Conservation (phyloP, 129 eudicot species). For the Pittosporum tobira region DNA sequence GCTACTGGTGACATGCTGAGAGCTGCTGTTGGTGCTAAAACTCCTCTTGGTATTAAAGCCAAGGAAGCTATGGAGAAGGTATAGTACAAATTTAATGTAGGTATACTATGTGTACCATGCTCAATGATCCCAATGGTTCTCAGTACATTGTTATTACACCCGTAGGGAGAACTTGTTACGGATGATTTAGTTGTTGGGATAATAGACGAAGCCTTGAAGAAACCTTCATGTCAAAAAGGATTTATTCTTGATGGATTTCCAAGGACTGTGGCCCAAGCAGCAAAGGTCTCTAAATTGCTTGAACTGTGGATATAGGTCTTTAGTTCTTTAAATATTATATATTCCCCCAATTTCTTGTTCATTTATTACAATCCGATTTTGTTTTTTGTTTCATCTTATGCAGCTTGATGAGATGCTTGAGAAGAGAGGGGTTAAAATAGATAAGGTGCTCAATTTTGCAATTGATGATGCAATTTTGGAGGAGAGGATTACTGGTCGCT, state of each 20-base stretch:
- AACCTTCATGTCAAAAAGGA: slow-evolving; percentile 80
- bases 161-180: slow-evolving; percentile 83
- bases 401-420: slow-evolving; percentile 95
- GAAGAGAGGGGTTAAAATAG: slow-evolving; percentile 62
- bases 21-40: slow-evolving; percentile 94
- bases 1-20: slow-evolving; percentile 94
- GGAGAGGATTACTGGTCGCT: slow-evolving; percentile 92
- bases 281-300: slow-evolving; percentile 39
- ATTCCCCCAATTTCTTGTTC: neutral
- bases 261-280: slow-evolving; percentile 71
- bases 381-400: slow-evolving; percentile 7
- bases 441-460: slow-evolving; percentile 87
- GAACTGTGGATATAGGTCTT: neutral
- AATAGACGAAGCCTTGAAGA: slow-evolving; percentile 75
- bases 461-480: slow-evolving; percentile 91
- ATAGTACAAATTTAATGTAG: neutral
- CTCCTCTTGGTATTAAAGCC: slow-evolving; percentile 86
- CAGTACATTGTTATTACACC: slow-evolving; percentile 1
- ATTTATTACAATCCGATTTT: neutral
- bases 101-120: slow-evolving; percentile 7
- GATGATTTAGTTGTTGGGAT: slow-evolving; percentile 87
- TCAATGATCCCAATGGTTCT: neutral
- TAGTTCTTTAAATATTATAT: neutral
- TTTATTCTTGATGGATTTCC: slow-evolving; percentile 96
- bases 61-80: slow-evolving; percentile 98